Base-by-base conservation (phyloP, 495 filamentous ascomycete species). In the Hyphodiscus hymeniophilus region DNA sequence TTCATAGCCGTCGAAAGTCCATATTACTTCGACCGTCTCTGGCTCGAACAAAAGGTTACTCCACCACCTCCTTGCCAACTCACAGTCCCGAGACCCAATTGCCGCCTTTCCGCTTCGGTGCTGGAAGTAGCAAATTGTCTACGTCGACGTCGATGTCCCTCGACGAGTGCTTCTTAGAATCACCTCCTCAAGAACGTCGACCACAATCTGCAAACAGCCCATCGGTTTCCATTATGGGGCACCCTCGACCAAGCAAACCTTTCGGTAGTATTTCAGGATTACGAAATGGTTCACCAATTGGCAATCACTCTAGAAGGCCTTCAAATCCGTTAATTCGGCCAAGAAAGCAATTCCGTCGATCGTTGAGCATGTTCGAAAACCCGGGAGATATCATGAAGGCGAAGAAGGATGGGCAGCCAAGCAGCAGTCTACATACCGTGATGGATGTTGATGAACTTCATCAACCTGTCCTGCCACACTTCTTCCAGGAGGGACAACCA, bases 281-380 rank as follows among this genome's bases (percentile, higher is more conserved):
- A 18, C 38, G 54, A 38, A 60, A 57, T 35, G 58, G 58, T 21
- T 60, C 58, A 3, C 54, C 58, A 21, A 60, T 57, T 26, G 52
- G 56, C 36, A 50, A 30, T 36, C 58, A 57, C 34, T 46, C 40
- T 8, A 32, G 58, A 15, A 86, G 87, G 42, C 73, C 73, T 8
- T 81, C 82, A 8, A 85, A 84, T 55, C 82, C 80, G 16, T 75
- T 79, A 45, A 73, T 77, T 63, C 82, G 91, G 41, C 85, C 88
- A 12, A 80, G 89, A 52, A 95, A 94, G 61, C 85, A 87, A 51
- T 90, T 88, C 53, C 80, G 92, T 23, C 79, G 92, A 42, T 95
- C 91, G 33, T 71, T 95, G 60, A 96, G 91, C 71, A 97, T 98
- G 92, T 97, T 90, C 66, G 92, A 97, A 63, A 79, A 84, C 59